phyloP scores from a whole-genome alignment of 441 rosid species.

The Mallotus repandus region DNA sequence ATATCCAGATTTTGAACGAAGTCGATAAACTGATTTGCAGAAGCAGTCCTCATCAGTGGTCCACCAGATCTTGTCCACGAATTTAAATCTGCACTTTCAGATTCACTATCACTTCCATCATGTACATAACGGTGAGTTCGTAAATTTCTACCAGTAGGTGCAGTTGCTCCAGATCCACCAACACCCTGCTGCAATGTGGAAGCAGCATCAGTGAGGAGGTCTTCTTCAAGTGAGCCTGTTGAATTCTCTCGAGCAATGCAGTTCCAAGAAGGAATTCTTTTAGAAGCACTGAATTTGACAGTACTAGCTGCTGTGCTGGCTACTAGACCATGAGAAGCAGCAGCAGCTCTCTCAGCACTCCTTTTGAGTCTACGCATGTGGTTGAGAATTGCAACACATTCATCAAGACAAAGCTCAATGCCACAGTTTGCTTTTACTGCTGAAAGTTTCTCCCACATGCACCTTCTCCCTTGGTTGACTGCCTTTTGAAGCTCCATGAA shows the following conservation, averaged over 20 bases:
- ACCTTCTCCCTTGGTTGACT: constrained; percentile 90
- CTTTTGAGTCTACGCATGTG: constrained; percentile 96
- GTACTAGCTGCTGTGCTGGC: constrained; percentile 38
- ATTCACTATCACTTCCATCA: constrained; percentile 80
- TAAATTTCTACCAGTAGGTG: constrained; percentile 43
- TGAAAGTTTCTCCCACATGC: constrained; percentile 99
- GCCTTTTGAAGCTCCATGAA: constrained; percentile 88
- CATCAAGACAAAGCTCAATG: constrained; percentile 94
- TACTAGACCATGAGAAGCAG: constrained; percentile 58
- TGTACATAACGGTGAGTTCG: constrained; percentile 35
- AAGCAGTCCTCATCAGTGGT: constrained; percentile 92
- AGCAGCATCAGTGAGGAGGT: constrained; percentile 45
- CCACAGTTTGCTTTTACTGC: constrained; percentile 97
- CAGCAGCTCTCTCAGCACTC: constrained; percentile 91
- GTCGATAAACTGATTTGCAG: constrained; percentile 76
- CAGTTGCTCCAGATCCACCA: constrained; percentile 33
- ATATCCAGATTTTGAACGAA: constrained; percentile 67
- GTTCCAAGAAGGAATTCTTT: constrained; percentile 97
- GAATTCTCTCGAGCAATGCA: constrained; percentile 95
- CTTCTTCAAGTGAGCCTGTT: constrained; percentile 85
- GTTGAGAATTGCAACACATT: constrained; percentile 81
- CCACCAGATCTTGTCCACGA: constrained; percentile 98
- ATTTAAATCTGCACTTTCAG: constrained; percentile 62
- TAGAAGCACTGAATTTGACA: constrained; percentile 68
- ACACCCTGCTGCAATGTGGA: constrained; percentile 52